Percentiles rank a stretch among this genome's conserved stretches.
Conservation (phyloP, 208 protist species). For the Acanthamoeba divionensis region DNA sequence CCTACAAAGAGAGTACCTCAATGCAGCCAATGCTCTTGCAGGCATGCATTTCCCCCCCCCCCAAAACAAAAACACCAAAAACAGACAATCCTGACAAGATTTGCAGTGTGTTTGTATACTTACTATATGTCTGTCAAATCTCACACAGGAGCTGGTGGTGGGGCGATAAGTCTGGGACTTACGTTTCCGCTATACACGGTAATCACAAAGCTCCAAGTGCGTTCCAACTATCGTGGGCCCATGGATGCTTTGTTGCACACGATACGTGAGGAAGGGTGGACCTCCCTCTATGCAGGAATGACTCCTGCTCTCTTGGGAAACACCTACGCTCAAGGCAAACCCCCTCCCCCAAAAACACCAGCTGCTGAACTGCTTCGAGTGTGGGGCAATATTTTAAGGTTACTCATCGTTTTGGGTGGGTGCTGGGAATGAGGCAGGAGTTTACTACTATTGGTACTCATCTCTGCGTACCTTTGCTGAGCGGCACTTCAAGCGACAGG, state of each 20-base stretch:
- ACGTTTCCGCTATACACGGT: conserved; percentile 54
- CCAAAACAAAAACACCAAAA: no score
- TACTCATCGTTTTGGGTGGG: not conserved
- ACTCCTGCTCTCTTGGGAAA: conserved; percentile 44
- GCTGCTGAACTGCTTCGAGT: not conserved
- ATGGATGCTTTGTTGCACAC: conserved; percentile 14
- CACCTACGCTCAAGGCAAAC: conserved; percentile 39
- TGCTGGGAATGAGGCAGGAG: not conserved
- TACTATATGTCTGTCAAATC: no score
- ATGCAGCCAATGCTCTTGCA: no score
- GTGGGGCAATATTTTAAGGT: not conserved
- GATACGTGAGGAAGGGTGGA: conserved; percentile 41
- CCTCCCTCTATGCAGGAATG: conserved; percentile 15
- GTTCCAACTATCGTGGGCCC: conserved; percentile 24
- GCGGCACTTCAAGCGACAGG: not conserved
- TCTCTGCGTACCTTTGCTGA: conserved; percentile 13
- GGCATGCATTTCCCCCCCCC: no score
- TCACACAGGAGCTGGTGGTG: conserved; percentile 50
- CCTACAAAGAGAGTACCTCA: no score
- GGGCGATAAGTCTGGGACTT: conserved; percentile 37
- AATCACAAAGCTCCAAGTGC: conserved; percentile 52
- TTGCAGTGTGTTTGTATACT: no score
- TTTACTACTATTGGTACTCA: conserved; percentile 55
- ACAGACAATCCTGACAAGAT: no score
- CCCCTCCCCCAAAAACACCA: not conserved